Conservation (phyloP, 441 rosid species). For the Euphorbia celastroides region DNA sequence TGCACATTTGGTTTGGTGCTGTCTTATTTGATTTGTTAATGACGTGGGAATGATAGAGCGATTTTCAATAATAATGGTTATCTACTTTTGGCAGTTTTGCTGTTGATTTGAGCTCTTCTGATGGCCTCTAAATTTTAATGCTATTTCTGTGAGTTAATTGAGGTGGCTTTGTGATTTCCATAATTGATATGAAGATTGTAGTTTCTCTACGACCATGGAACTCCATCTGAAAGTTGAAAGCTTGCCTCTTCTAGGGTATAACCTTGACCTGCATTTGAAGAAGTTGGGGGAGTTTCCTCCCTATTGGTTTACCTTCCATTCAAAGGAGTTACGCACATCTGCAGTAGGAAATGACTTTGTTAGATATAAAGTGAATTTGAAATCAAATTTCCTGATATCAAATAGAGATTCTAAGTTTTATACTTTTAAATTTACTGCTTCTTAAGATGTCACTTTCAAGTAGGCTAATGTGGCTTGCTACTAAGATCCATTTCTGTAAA, state of each 20-base stretch:
- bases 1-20: background rate
- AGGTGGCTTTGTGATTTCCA: background rate
- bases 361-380: background rate
- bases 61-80: too few relatives aligned
- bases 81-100: background rate
- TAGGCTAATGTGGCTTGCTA: background rate
- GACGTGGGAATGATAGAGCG: background rate
- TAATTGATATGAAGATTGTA: background rate
- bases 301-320: background rate
- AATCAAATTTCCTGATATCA: background rate
- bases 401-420: background rate
- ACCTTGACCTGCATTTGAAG: background rate
- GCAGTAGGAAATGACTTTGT: background rate
- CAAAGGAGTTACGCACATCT: background rate
- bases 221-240: background rate
- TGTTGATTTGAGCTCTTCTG: background rate
- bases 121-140: background rate
- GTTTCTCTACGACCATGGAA: too few relatives aligned
- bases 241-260: background rate
- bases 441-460: background rate
- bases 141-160: background rate
- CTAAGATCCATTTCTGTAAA: background rate
- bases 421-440: background rate
- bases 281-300: background rate
- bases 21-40: background rate